Percentiles rank a stretch among this genome's conserved stretches.
phyloP scores from a whole-genome alignment of 2,329 filamentous ascomycete genomes.

The Stemphylium vesicarium region DNA sequence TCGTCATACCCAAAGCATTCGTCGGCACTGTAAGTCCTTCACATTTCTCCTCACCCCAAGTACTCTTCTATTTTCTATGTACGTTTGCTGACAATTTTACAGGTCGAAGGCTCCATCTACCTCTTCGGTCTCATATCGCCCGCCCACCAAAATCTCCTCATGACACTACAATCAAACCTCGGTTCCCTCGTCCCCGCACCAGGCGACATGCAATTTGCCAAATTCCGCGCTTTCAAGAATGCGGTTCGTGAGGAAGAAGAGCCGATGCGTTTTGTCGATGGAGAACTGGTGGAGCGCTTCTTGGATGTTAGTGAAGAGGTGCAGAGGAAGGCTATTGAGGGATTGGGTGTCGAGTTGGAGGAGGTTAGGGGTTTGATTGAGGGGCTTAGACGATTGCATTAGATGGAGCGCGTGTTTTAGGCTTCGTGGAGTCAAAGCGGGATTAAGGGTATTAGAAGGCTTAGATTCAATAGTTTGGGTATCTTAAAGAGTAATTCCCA shows the following conservation, averaged over 20 bases:
- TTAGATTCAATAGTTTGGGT: too few relatives aligned
- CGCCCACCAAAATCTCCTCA: constrained; percentile 76
- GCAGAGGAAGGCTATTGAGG: constrained; percentile 61
- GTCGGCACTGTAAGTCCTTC: constrained; percentile 76
- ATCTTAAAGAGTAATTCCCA: not conserved
- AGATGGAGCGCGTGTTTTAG: too few relatives aligned
- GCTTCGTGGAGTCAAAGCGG: not conserved
- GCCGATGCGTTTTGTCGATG: constrained; percentile 88
- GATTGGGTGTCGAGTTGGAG: constrained; percentile 63
- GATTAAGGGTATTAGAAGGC: not conserved
- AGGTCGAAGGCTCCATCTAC: constrained; percentile 92
- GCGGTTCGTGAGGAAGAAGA: constrained; percentile 72
- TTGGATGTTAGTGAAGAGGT: constrained; percentile 69
- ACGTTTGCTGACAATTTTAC: constrained; percentile 19
- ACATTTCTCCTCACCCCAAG: not conserved
- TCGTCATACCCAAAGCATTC: constrained; percentile 83
- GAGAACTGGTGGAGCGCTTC: constrained; percentile 87
- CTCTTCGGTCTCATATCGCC: constrained; percentile 82
- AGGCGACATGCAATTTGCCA: constrained; percentile 76
- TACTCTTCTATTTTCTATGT: not conserved
- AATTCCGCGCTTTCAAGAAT: constrained; percentile 83
- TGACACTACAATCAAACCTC: constrained; percentile 78
- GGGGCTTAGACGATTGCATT: constrained; percentile 58
- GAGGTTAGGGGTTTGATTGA: constrained; percentile 66
- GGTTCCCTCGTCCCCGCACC: constrained; percentile 69